Evolutionary conservation across 305 asterid genomes (phyloP).

Genomic region (Solanum hybrid): DNA sequence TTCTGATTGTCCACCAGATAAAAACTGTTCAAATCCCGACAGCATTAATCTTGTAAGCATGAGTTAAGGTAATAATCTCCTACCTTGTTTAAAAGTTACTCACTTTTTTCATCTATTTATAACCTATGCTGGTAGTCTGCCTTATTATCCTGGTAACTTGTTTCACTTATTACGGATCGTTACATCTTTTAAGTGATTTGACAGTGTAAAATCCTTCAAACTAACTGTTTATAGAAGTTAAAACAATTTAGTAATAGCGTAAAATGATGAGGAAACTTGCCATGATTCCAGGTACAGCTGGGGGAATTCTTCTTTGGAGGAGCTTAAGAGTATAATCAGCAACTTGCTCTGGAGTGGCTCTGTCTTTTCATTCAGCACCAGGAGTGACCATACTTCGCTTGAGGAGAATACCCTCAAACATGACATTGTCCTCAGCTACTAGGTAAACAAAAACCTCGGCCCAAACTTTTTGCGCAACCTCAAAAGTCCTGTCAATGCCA

Average conservation of each 20-base stretch:
- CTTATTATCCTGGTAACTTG: neutral
- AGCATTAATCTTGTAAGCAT: neutral
- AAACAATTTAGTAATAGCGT: neutral
- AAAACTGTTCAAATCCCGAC: conserved; percentile 35
- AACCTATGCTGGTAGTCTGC: neutral
- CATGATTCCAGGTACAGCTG: conserved; percentile 82
- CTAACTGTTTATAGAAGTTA: neutral
- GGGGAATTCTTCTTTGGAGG: conserved; percentile 61
- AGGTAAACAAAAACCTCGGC: conserved; percentile 73
- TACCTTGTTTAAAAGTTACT: neutral
- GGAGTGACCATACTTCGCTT: conserved; percentile 90
- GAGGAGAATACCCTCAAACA: conserved; percentile 78
- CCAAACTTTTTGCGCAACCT: conserved; percentile 68
- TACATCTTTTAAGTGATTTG: neutral
- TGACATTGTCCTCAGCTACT: conserved; percentile 70
- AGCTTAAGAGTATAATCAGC: conserved; percentile 69
- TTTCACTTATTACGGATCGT: neutral
- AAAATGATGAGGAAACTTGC: conserved; percentile 24
- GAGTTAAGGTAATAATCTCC: neutral
- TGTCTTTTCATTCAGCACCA: conserved; percentile 67
- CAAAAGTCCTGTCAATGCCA: conserved; percentile 61
- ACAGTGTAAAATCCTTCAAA: neutral
- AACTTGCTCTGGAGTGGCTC: conserved; percentile 51
- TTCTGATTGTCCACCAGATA: conserved; percentile 91
- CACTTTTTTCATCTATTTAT: neutral